phyloP scores from a whole-genome alignment of 305 asterid species.

The Fraxinus ornus region DNA sequence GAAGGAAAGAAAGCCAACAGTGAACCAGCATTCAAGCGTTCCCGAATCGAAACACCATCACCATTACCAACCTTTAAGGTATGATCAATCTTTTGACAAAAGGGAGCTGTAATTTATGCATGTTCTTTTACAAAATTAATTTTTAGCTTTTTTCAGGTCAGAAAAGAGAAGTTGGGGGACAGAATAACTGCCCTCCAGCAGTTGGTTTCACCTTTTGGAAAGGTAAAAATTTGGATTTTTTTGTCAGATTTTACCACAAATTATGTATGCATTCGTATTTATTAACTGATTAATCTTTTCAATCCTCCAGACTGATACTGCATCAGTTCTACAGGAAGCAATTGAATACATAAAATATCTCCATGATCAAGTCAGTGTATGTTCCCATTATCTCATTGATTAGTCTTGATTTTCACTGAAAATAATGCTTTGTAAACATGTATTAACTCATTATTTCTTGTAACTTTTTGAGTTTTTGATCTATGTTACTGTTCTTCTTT shows the following conservation, averaged over 20 bases:
- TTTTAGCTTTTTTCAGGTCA: conserved; percentile 53
- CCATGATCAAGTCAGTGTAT: conserved; percentile 84
- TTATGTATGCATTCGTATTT: neutral
- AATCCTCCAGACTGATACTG: conserved; percentile 75
- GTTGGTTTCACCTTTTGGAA: conserved; percentile 94
- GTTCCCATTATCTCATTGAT: conserved; percentile 14
- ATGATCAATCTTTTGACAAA: conserved; percentile 36
- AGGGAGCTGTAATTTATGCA: conserved; percentile 18
- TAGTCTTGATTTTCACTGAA: conserved; percentile 10
- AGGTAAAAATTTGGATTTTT: conserved; percentile 51
- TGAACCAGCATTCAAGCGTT: conserved; percentile 56
- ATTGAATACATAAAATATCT: conserved; percentile 79
- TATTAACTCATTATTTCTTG: neutral
- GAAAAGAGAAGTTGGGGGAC: conserved; percentile 92
- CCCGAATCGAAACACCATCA: conserved; percentile 72
- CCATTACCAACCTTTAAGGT: conserved; percentile 93
- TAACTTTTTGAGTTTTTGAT: neutral
- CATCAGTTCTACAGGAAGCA: conserved; percentile 92
- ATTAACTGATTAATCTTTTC: neutral
- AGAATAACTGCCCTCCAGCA: conserved; percentile 92
- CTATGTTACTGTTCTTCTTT: neutral
- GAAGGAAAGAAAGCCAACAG: conserved; percentile 39
- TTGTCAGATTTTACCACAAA: conserved; percentile 6
- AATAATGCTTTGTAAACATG: neutral
- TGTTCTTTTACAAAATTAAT: conserved; percentile 35